These are phyloP conservation scores for Hymenoscyphus fraxineus DNA, from an alignment of 2,329 filamentous ascomycete genomes.

Conservation along the genomic window DNA sequence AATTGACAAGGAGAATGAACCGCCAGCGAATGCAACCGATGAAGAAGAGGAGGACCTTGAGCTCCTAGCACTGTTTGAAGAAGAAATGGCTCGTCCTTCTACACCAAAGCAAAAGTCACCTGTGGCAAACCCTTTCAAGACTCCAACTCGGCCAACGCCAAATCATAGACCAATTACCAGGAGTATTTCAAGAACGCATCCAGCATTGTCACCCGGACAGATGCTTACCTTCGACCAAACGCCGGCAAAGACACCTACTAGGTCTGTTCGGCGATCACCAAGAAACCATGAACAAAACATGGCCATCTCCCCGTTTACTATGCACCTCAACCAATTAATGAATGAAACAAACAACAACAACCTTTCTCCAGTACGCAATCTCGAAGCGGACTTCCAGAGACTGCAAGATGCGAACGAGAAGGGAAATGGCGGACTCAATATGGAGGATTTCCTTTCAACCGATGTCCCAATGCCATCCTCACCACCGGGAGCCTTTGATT, in stretches of 20 bases:
- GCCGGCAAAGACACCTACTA: constrained; percentile 28
- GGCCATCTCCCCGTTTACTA: constrained; percentile 34
- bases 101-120: constrained; percentile 29
- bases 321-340: constrained; percentile 33
- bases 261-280: constrained; percentile 26
- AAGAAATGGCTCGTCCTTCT: constrained; percentile 32
- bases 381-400: constrained; percentile 35
- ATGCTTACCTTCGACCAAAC: constrained; percentile 28
- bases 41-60: constrained; percentile 30
- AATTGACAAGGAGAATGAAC: constrained; percentile 33
- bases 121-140: constrained; percentile 32
- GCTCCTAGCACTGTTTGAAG: constrained; percentile 33
- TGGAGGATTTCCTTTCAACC: constrained; percentile 42
- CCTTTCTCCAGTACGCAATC: constrained; percentile 26
- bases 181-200: constrained; percentile 32
- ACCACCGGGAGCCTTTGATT: constrained; percentile 38
- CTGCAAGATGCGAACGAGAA: constrained; percentile 31
- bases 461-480: constrained; percentile 45
- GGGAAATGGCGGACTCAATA: constrained; percentile 27
- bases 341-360: constrained; percentile 32
- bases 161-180: constrained; percentile 33
- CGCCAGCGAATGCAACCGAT: constrained; percentile 20
- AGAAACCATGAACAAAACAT: constrained; percentile 27
- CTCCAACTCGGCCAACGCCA: constrained; percentile 34
- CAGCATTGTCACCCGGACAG: constrained; percentile 30